Percentiles rank a stretch among this genome's conserved stretches.
phyloP scores from a whole-genome alignment of 176 grass and related monocot genomes.

The Phyllostachys edulis region DNA sequence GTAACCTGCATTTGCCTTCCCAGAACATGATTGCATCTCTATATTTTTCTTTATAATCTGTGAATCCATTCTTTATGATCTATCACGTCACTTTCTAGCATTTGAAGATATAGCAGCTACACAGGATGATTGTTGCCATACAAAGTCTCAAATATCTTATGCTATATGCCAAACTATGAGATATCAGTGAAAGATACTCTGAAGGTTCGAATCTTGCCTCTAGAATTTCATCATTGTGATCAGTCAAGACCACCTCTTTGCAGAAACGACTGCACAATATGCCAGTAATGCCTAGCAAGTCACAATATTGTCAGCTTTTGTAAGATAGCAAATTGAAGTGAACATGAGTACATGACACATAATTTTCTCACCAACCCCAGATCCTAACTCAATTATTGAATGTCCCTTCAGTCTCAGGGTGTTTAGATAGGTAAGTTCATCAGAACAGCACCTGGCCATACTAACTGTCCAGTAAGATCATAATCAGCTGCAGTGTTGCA shows the following conservation, averaged over 20 bases:
- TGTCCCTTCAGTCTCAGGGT: constrained; percentile 63
- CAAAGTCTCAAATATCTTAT: too few species aligned
- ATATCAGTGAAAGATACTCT: constrained; percentile 15
- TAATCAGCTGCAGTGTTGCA: constrained; percentile 98
- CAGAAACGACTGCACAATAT: constrained; percentile 88
- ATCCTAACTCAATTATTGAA: constrained; percentile 79
- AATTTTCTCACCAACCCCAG: constrained; percentile 74
- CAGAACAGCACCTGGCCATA: constrained; percentile 88
- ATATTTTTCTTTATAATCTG: too few species aligned
- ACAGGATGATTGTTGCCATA: too few species aligned
- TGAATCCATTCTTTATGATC: too few species aligned
- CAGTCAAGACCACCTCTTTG: constrained; percentile 69
- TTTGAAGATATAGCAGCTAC: too few species aligned
- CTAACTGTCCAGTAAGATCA: constrained; percentile 95
- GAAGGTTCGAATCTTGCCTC: constrained; percentile 63
- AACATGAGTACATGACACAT: too few species aligned
- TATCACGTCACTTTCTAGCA: too few species aligned
- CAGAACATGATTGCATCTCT: too few species aligned
- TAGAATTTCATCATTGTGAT: constrained; percentile 94
- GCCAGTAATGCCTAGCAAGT: constrained; percentile 73
- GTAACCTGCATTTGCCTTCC: too few species aligned
- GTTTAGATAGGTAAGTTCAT: constrained; percentile 82
- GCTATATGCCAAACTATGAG: too few species aligned
- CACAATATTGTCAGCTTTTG: constrained; percentile 30
- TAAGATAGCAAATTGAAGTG: background rate